These are phyloP conservation scores for Aspergillus sp. DNA, from an alignment of 2,329 filamentous ascomycete genomes.

Conservation along the genomic window DNA sequence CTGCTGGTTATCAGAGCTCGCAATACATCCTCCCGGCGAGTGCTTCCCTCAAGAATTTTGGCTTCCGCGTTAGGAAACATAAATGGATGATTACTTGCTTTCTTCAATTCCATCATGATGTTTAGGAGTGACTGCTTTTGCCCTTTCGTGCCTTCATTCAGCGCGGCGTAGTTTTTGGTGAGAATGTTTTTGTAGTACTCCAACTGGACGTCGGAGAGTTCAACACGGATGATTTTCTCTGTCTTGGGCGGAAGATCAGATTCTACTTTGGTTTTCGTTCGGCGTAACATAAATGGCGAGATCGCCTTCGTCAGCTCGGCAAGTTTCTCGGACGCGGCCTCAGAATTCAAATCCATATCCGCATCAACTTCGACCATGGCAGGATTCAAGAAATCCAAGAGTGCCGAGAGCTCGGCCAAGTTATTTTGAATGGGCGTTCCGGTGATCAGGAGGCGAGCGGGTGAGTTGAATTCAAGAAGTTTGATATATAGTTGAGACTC, in stretches of 20 bases:
- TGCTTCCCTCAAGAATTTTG: constrained; percentile 76
- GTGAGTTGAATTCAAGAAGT: constrained; percentile 80
- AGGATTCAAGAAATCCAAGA: constrained; percentile 97
- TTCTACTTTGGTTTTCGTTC: constrained; percentile 96
- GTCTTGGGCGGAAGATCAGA: constrained; percentile 95
- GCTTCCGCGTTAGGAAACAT: constrained; percentile 96
- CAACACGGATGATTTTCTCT: constrained; percentile 97
- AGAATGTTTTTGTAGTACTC: constrained; percentile 99
- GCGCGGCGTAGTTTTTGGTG: constrained; percentile 89
- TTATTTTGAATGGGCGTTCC: constrained; percentile 98
- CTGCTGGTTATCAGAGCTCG: constrained; percentile 94
- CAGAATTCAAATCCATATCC: constrained; percentile 79
- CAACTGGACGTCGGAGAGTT: constrained; percentile 91
- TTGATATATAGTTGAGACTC: constrained; percentile 91
- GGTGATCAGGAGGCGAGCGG: constrained; percentile 88
- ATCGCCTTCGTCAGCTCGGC: constrained; percentile 82
- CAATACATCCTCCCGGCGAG: constrained; percentile 82
- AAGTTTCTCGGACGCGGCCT: constrained; percentile 82
- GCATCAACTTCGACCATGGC: constrained; percentile 88
- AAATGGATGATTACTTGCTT: constrained; percentile 97
- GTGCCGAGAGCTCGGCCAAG: constrained; percentile 81
- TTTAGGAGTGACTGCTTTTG: constrained; percentile 95
- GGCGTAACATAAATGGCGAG: constrained; percentile 88
- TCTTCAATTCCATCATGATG: constrained; percentile 99
- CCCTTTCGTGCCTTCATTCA: constrained; percentile 85